Evolutionary conservation across 1,284 basidiomycete genomes (phyloP).

Genomic region (Takashimella tepidaria): DNA sequence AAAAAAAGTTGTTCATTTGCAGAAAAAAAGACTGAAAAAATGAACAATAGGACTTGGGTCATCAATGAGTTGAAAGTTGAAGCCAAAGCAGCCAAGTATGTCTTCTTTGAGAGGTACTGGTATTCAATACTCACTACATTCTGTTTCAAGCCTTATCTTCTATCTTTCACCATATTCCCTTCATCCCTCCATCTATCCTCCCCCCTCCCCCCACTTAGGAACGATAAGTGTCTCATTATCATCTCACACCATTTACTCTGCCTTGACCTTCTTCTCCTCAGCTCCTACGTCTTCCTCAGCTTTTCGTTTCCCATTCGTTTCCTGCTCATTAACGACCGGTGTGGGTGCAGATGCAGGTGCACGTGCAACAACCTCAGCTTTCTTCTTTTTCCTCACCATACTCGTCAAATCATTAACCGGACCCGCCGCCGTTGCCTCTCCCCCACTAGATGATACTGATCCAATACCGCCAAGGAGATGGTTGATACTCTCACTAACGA

Average conservation of each 20-base stretch:
- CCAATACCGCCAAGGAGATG: constrained; percentile 51
- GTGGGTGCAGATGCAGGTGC: constrained; percentile 20
- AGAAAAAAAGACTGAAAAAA: too few species aligned
- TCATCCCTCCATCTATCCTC: too few species aligned
- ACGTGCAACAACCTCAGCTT: constrained; percentile 9
- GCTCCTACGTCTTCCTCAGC: constrained; percentile 47
- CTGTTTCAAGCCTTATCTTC: too few species aligned
- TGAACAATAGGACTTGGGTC: too few species aligned
- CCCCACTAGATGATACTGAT: constrained; percentile 6
- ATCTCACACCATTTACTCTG: constrained; percentile 51
- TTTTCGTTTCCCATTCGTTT: constrained; percentile 13
- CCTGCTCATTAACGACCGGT: constrained; percentile 53
- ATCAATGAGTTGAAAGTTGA: too few species aligned
- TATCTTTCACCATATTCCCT: too few species aligned
- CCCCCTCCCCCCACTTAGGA: too few species aligned
- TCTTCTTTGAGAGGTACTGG: too few species aligned
- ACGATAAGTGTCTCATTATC: too few species aligned
- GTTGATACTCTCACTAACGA: constrained; percentile 44
- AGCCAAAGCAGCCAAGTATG: too few species aligned
- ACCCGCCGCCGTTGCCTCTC: constrained; percentile 39
- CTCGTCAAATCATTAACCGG: constrained; percentile 72
- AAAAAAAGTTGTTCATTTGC: too few species aligned
- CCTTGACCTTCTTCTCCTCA: constrained; percentile 59
- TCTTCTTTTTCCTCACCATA: constrained; percentile 73
- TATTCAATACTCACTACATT: too few species aligned